These are phyloP conservation scores for Mariannaea elegans DNA, from an alignment of 2,329 filamentous ascomycete genomes.

Conservation along the genomic window DNA sequence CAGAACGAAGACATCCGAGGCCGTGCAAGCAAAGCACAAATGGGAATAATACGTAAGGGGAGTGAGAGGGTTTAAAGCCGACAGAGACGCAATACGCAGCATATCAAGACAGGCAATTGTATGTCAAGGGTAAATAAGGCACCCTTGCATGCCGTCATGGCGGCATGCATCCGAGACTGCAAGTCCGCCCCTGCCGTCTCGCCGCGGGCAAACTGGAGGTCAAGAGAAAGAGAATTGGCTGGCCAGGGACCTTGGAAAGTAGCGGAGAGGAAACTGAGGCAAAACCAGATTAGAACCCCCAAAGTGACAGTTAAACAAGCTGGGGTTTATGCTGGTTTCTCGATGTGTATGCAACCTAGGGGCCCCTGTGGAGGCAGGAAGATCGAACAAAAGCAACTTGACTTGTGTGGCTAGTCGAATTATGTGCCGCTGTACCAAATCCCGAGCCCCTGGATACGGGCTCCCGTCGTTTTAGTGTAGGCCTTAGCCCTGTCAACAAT, in stretches of 20 bases:
- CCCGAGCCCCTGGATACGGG: slow-evolving; percentile 24
- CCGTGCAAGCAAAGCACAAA: neutral
- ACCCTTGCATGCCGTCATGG: slow-evolving; percentile 7
- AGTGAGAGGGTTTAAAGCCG: neutral
- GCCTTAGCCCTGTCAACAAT: neutral
- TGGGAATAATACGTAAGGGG: neutral
- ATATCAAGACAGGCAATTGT: neutral
- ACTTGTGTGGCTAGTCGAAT: slow-evolving; percentile 9
- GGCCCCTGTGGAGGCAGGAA: slow-evolving; percentile 32
- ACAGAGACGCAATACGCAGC: neutral
- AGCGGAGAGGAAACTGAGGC: neutral
- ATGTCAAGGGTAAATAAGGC: neutral
- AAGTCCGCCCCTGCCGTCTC: slow-evolving; percentile 29
- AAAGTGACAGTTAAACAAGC: slow-evolving; percentile 11
- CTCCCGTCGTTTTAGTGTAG: neutral
- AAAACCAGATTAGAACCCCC: neutral
- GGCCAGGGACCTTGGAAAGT: slow-evolving; percentile 1
- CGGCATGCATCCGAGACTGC: slow-evolving; percentile 19
- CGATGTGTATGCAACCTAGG: slow-evolving; percentile 6
- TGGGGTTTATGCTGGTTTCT: slow-evolving; percentile 23
- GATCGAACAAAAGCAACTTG: slow-evolving; percentile 36
- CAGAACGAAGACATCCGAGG: neutral
- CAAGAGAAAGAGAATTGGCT: slow-evolving; percentile 16
- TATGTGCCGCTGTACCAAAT: neutral
- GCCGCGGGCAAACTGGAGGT: slow-evolving; percentile 24